phyloP scores from a whole-genome alignment of 106 monocot species.

The Narthecium ossifragum region DNA sequence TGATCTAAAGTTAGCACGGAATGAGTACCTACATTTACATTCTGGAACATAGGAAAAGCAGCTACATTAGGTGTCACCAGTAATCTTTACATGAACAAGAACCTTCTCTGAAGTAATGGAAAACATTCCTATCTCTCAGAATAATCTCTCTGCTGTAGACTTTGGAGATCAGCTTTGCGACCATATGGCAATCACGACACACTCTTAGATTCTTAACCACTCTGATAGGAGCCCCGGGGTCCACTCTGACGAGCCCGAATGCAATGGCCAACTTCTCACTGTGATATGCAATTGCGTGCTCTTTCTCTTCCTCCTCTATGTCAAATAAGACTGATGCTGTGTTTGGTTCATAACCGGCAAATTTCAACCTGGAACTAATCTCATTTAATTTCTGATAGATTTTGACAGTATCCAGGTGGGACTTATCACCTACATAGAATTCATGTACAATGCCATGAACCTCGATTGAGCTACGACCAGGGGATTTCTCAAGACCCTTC shows the following conservation, averaged over 20 bases:
- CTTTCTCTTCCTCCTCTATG: slow-evolving; percentile 30
- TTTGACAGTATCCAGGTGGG: slow-evolving; percentile 13
- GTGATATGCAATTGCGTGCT: slow-evolving; percentile 19
- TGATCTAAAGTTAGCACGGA: too few species aligned
- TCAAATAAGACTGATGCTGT: slow-evolving; percentile 21
- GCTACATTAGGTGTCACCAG: slow-evolving; percentile 1
- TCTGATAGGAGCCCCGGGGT: slow-evolving; percentile 3
- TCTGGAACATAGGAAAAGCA: too few species aligned
- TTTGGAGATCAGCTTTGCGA: slow-evolving; percentile 20
- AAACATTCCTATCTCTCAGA: slow-evolving; percentile 22
- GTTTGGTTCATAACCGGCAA: slow-evolving; percentile 13
- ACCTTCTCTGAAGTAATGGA: slow-evolving; percentile 25
- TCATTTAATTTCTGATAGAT: slow-evolving; percentile 24
- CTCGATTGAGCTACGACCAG: slow-evolving; percentile 35
- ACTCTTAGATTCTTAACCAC: slow-evolving; percentile 25
- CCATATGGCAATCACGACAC: slow-evolving; percentile 20
- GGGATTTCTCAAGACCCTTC: slow-evolving; percentile 28
- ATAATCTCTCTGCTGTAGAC: slow-evolving; percentile 17
- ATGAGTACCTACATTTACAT: too few species aligned
- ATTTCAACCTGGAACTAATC: slow-evolving; percentile 13
- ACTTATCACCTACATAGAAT: slow-evolving; percentile 24
- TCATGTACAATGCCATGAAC: slow-evolving; percentile 15
- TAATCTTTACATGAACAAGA: slow-evolving; percentile 29
- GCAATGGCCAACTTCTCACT: slow-evolving; percentile 24
- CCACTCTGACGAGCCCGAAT: slow-evolving; percentile 16